Conservation (phyloP, 2,329 filamentous ascomycete species). For the Penicillium sp. region DNA sequence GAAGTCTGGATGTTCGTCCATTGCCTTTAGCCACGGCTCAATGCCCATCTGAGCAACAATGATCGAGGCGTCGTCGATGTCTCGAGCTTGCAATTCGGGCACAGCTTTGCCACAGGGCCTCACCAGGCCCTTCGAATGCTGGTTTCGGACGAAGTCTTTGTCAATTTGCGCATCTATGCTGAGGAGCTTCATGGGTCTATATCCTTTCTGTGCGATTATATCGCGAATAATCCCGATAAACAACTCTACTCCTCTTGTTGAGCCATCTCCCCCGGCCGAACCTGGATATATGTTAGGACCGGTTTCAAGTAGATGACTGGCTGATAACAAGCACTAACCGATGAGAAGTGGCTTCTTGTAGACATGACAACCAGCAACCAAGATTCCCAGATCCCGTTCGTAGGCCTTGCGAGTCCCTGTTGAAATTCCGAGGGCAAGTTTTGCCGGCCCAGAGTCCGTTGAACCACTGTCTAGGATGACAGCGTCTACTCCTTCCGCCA, state of each 20-base stretch:
- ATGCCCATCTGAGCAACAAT: conserved; percentile 47
- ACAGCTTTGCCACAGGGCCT: conserved; percentile 42
- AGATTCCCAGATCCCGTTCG: conserved; percentile 38
- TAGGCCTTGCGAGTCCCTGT: conserved; percentile 39
- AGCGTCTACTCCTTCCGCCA: conserved; percentile 25
- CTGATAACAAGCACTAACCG: not conserved
- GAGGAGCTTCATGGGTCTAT: conserved; percentile 22
- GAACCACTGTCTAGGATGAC: conserved; percentile 27
- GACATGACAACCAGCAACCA: conserved; percentile 32
- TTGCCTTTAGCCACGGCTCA: conserved; percentile 43
- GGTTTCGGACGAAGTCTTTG: conserved; percentile 30
- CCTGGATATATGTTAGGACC: conserved; percentile 12
- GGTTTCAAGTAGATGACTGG: not conserved
- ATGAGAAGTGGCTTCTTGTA: conserved; percentile 40
- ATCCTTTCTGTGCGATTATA: conserved; percentile 26
- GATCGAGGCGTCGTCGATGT: conserved; percentile 35
- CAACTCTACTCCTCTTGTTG: conserved; percentile 39
- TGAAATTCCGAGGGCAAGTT: conserved; percentile 28
- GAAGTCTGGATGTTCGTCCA: conserved; percentile 35
- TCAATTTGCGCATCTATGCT: conserved; percentile 41
- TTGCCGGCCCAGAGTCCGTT: conserved; percentile 25
- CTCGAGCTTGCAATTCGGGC: conserved; percentile 33
- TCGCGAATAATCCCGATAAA: conserved; percentile 37
- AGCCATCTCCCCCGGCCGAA: conserved; percentile 48
- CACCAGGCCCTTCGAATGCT: conserved; percentile 27